Evolutionary conservation across 179 eudicot genomes (phyloP), one percentile per base, ranked within the genome.

Genomic region (Vitellaria paradoxa): DNA sequence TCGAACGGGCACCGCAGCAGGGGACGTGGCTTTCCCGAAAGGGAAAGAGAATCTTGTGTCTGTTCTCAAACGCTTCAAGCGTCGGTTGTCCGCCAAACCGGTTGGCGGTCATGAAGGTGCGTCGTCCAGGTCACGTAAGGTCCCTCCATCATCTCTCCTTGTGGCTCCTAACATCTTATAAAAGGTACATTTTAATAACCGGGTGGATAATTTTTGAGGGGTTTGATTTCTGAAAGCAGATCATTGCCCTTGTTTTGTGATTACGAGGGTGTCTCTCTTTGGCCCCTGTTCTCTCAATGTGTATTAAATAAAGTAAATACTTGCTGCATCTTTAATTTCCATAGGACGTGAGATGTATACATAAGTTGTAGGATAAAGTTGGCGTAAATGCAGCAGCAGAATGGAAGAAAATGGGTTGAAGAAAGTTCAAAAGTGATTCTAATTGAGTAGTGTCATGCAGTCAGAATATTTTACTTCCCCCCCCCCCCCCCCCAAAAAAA

Each of bases 1-100:
- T 24, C 88, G 98, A 37, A 83, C 96, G 0, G 99, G 99, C 53
- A 96, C 99, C 23, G 96, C 99, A 69, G 99, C 98, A 0, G 99
- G 99, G 7, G 99, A 96, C 15, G 99, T 96, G 49, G 99, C 99
- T 9, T 96, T 92, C 63, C 99, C 98, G 4, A 92, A 89, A 87
- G 99, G 99, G 23, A 96, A 96, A 80, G 97, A 92, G 82, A 96
- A 96, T 68, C 81, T 96, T 57, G 97, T 92, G 5, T 91, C 99
- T 6, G 99, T 96, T 14, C 90, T 96, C 45, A 94, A 96, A 81
- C 90, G 99, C 49, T 96, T 92, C 86, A 96, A 90, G 77, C 98
- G 98, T 13, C 90, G 98, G 0, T 78, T 96, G 68, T 81, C 98
- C 37, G 90, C 79, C 82, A 91, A 91, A 73, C 79, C 90, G 14